A percentile compares a stretch with the other conserved stretches of the same genome.
Conservation (phyloP, 495 filamentous ascomycete genomes). For the Xylona heveae region DNA sequence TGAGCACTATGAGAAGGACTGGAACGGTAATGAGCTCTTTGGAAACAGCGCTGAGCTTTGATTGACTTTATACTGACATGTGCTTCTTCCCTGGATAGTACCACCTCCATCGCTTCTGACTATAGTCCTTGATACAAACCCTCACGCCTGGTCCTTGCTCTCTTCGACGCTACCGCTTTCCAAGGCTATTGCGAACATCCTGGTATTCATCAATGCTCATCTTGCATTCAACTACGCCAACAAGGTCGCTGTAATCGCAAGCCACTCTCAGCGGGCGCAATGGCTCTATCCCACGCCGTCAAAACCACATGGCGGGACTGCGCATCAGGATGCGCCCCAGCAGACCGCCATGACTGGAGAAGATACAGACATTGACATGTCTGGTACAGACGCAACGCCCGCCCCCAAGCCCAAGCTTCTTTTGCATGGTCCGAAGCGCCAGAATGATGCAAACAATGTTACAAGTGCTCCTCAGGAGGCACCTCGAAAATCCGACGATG, state of each 20-base stretch:
- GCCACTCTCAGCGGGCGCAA: slow-evolving; percentile 59
- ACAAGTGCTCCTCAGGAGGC: slow-evolving; percentile 5
- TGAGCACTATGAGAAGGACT: slow-evolving; percentile 49
- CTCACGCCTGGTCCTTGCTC: slow-evolving; percentile 76
- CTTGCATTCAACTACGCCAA: slow-evolving; percentile 83
- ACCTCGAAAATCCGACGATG: slow-evolving; percentile 17
- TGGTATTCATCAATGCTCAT: slow-evolving; percentile 93
- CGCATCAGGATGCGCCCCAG: not conserved
- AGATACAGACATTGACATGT: slow-evolving; percentile 3
- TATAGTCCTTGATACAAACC: slow-evolving; percentile 90
- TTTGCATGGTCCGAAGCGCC: not conserved
- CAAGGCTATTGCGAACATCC: slow-evolving; percentile 68
- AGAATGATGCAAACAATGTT: slow-evolving; percentile 20
- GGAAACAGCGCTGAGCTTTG: too few species aligned
- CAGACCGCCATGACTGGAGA: slow-evolving; percentile 1
- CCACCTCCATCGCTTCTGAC: slow-evolving; percentile 70
- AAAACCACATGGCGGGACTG: slow-evolving; percentile 7
- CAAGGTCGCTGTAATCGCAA: slow-evolving; percentile 78
- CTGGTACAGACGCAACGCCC: slow-evolving; percentile 2
- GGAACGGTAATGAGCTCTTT: slow-evolving; percentile 21
- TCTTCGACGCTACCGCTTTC: slow-evolving; percentile 57
- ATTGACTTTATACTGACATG: slow-evolving; percentile 3
- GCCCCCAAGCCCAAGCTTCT: slow-evolving; percentile 12
- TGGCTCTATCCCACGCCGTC: slow-evolving; percentile 59
- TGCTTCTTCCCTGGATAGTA: slow-evolving; percentile 17